Evolutionary conservation across 1,139 yeast species (phyloP).

Genomic region (Yamadazyma trypodendri): DNA sequence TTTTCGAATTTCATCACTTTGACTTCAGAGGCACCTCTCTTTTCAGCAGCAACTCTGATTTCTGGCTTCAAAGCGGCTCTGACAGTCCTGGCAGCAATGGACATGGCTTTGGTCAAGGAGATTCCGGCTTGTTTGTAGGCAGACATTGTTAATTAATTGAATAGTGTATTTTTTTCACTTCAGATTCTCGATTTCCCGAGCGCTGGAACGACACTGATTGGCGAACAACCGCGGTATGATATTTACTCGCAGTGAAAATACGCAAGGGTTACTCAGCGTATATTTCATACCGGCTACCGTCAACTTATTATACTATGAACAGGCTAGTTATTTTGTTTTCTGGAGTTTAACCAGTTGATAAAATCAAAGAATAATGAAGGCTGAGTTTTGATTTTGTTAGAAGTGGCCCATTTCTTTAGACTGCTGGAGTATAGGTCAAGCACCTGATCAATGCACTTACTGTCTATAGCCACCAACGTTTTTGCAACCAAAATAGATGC

Average conservation of each 20-base stretch:
- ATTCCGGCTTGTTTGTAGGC: constrained; percentile 87
- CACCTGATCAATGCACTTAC: constrained; percentile 31
- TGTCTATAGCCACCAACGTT: constrained; percentile 42
- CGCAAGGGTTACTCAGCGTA: neutral
- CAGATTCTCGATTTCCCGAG: neutral
- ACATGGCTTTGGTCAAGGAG: constrained; percentile 84
- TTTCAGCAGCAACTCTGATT: constrained; percentile 69
- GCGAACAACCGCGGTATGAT: neutral
- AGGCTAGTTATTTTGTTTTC: constrained; percentile 15
- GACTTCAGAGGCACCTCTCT: constrained; percentile 76
- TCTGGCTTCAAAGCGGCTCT: constrained; percentile 91
- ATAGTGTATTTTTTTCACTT: constrained; percentile 2
- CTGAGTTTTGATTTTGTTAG: constrained; percentile 48
- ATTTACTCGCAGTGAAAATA: neutral
- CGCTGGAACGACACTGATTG: constrained; percentile 4
- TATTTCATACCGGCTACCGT: neutral
- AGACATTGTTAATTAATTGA: constrained; percentile 46
- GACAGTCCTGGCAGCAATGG: constrained; percentile 86
- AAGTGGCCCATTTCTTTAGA: constrained; percentile 60
- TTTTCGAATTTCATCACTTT: constrained; percentile 70
- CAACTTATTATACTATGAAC: neutral
- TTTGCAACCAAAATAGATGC: constrained; percentile 63
- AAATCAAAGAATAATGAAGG: constrained; percentile 73
- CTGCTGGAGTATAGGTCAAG: constrained; percentile 57
- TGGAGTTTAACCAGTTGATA: constrained; percentile 72